Evolutionary conservation across 768 basidiomycete genomes (phyloP).

Genomic region (Arthromyces matolae): DNA sequence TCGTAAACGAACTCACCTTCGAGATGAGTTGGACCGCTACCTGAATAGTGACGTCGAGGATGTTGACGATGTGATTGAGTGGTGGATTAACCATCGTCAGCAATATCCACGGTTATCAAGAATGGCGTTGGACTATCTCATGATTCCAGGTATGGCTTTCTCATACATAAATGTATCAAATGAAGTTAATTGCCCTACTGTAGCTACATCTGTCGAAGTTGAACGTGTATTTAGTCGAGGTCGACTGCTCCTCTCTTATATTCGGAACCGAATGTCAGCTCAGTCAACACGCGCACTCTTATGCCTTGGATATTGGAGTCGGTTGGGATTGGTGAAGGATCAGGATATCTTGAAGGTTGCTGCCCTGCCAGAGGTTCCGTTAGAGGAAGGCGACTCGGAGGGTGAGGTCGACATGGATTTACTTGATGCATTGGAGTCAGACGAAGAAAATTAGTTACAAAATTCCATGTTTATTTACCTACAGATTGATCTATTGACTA

Average conservation of each 20-base stretch:
- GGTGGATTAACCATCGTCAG: conserved; percentile 24
- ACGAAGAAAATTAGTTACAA: no score
- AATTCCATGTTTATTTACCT: no score
- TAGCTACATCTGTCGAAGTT: conserved; percentile 9
- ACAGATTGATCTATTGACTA: no score
- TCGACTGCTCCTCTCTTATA: conserved; percentile 5
- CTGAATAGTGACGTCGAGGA: conserved; percentile 24
- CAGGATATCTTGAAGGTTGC: conserved; percentile 10
- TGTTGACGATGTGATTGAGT: conserved; percentile 20
- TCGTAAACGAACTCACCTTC: conserved; percentile 6
- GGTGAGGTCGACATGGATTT: no score
- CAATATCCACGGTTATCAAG: conserved; percentile 25
- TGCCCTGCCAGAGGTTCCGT: not conserved
- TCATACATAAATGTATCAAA: not conserved
- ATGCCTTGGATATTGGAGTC: conserved; percentile 22
- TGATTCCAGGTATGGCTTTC: conserved; percentile 20
- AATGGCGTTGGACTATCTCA: conserved; percentile 30
- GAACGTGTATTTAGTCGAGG: conserved; percentile 9
- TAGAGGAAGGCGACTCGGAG: no score
- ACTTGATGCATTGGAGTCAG: no score
- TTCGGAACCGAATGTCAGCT: conserved; percentile 1
- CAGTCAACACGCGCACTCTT: conserved; percentile 1
- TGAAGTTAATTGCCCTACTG: not conserved
- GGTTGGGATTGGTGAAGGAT: conserved; percentile 10
- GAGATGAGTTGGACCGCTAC: conserved; percentile 26